phyloP scores from a whole-genome alignment of 805 yeast species.

The Spathaspora sp. region DNA sequence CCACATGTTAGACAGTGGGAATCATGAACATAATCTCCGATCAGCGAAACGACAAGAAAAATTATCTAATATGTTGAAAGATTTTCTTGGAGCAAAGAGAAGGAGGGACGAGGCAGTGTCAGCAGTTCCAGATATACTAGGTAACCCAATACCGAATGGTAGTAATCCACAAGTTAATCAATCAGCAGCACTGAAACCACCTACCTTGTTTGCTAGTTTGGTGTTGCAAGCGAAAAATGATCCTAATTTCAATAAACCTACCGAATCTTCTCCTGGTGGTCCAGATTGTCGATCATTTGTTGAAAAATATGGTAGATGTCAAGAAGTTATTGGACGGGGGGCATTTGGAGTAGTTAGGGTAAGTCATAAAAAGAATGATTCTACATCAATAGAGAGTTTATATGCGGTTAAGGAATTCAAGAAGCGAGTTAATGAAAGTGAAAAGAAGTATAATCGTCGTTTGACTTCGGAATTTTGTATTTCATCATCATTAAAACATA shows the following conservation, averaged over 20 bases:
- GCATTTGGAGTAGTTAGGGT: conserved; percentile 92
- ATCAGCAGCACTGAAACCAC: conserved; percentile 40
- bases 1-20: conserved; percentile 58
- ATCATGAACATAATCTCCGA: conserved; percentile 76
- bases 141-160: conserved; percentile 6
- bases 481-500: conserved; percentile 72
- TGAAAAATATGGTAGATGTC: conserved; percentile 91
- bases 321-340: conserved; percentile 91
- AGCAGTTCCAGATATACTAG: conserved; percentile 63
- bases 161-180: conserved; percentile 5
- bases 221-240: conserved; percentile 50
- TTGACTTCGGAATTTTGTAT: conserved; percentile 82
- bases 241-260: conserved; percentile 16
- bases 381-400: conserved; percentile 34
- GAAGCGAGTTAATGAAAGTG: conserved; percentile 55
- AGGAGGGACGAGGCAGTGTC: conserved; percentile 66
- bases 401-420: conserved; percentile 89
- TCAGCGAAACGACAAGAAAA: conserved; percentile 79
- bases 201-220: conserved; percentile 66
- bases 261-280: conserved; percentile 14
- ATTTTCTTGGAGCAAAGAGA: conserved; percentile 70
- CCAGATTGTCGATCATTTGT: conserved; percentile 57
- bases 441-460: conserved; percentile 65
- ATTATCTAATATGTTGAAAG: conserved; percentile 68
- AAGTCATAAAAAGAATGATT: conserved; percentile 60